Conservation (phyloP, 2,329 filamentous ascomycete genomes). For the Xylariales sp. region DNA sequence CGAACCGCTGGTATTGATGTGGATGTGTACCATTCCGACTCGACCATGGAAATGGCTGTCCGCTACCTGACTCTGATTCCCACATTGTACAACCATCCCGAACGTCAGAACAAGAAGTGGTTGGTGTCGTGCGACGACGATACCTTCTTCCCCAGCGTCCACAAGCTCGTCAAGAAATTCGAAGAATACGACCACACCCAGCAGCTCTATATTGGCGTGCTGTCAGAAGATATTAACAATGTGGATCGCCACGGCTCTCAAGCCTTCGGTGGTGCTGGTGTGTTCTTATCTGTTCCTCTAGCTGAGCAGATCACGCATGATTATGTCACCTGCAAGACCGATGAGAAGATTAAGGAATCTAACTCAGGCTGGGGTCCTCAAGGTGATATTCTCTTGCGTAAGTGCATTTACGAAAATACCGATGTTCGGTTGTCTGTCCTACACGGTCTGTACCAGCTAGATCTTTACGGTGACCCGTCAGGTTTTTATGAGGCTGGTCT, state of each 20-base stretch:
- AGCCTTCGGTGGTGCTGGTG: conserved; percentile 72
- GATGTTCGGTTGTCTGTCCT: conserved; percentile 67
- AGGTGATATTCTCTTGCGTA: conserved; percentile 70
- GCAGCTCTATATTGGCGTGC: conserved; percentile 69
- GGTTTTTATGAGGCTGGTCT: conserved; percentile 74
- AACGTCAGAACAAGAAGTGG: conserved; percentile 65
- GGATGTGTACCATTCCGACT: conserved; percentile 67
- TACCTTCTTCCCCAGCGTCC: conserved; percentile 72
- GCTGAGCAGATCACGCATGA: conserved; percentile 59
- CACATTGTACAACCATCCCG: conserved; percentile 64
- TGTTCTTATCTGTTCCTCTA: conserved; percentile 68
- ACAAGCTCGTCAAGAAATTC: conserved; percentile 63
- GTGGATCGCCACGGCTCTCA: conserved; percentile 71
- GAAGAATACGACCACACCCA: conserved; percentile 62
- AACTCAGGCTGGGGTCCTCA: conserved; percentile 70
- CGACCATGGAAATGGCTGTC: conserved; percentile 66
- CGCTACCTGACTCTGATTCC: conserved; percentile 68
- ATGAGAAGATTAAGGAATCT: conserved; percentile 64
- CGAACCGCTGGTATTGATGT: conserved; percentile 64
- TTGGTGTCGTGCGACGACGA: conserved; percentile 73
- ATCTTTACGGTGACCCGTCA: conserved; percentile 69
- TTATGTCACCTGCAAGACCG: conserved; percentile 59
- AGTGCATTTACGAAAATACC: conserved; percentile 73
- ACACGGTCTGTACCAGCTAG: conserved; percentile 70
- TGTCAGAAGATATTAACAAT: conserved; percentile 71